phyloP scores from a whole-genome alignment of 805 yeast genomes.

The Yarrowia sp. region DNA sequence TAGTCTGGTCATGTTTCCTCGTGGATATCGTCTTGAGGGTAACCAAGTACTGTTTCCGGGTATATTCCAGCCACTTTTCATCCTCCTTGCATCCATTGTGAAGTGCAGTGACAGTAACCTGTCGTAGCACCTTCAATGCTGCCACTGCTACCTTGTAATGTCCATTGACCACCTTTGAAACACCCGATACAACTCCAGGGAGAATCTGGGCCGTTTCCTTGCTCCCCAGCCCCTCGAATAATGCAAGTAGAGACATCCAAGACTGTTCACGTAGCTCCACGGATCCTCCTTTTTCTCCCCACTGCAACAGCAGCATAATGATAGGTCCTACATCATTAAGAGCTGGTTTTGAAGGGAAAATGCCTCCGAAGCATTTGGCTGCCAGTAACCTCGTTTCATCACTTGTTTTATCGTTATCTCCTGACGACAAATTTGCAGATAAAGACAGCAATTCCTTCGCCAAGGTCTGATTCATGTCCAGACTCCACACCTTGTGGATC shows the following conservation, averaged over 20 bases:
- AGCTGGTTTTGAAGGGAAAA: slow-evolving; percentile 25
- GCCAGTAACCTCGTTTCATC: slow-evolving; percentile 22
- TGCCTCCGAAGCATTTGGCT: slow-evolving; percentile 14
- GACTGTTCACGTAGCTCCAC: slow-evolving; percentile 23
- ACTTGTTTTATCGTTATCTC: slow-evolving; percentile 11
- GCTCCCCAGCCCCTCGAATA: slow-evolving; percentile 13
- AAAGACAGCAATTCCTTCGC: slow-evolving; percentile 12
- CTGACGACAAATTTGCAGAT: slow-evolving; percentile 13
- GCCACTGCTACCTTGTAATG: slow-evolving; percentile 43
- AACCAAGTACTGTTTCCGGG: slow-evolving; percentile 58
- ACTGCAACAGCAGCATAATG: slow-evolving; percentile 15
- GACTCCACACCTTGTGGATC: slow-evolving; percentile 3
- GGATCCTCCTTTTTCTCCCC: slow-evolving; percentile 17
- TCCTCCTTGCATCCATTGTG: slow-evolving; percentile 43
- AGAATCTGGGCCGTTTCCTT: slow-evolving; percentile 47
- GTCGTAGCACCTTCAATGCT: slow-evolving; percentile 42
- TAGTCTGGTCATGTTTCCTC: slow-evolving; percentile 33
- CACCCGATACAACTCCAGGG: slow-evolving; percentile 49
- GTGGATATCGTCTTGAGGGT: slow-evolving; percentile 50
- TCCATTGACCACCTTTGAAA: slow-evolving; percentile 45
- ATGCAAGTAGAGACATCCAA: slow-evolving; percentile 1
- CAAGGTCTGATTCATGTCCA: slow-evolving; percentile 25
- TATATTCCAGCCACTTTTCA: slow-evolving; percentile 66
- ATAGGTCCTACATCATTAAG: slow-evolving; percentile 27
- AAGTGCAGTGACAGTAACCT: slow-evolving; percentile 41